A percentile compares a stretch with the other conserved stretches of the same genome.
These are phyloP conservation scores for Arabis alpina DNA, from an alignment of 345 rosid genomes.

Conservation along the genomic window DNA sequence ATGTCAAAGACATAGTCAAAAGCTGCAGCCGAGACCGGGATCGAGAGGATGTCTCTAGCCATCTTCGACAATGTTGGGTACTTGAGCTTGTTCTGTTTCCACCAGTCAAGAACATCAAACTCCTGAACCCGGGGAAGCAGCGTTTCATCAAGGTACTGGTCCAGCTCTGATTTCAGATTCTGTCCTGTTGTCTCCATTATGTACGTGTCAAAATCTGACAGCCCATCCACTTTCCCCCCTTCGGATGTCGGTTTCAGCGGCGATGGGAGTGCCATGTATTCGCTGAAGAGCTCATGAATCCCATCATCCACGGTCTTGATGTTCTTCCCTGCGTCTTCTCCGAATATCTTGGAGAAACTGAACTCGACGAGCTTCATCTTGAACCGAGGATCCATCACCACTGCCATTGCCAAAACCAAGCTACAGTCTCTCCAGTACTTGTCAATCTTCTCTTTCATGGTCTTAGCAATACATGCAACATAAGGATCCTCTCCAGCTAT, in stretches of 20 bases:
- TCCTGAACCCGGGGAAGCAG: slow-evolving; percentile 75
- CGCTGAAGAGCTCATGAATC: slow-evolving; percentile 79
- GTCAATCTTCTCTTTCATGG: slow-evolving; percentile 68
- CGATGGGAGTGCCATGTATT: slow-evolving; percentile 72
- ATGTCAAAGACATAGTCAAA: slow-evolving; percentile 66
- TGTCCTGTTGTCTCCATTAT: slow-evolving; percentile 78
- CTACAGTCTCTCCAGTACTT: slow-evolving; percentile 85
- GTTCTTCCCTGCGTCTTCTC: slow-evolving; percentile 68
- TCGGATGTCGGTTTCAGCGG: slow-evolving; percentile 69
- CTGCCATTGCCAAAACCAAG: slow-evolving; percentile 81
- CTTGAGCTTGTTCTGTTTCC: slow-evolving; percentile 86
- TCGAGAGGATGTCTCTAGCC: slow-evolving; percentile 80
- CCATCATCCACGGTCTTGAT: slow-evolving; percentile 80
- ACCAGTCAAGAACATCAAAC: slow-evolving; percentile 86
- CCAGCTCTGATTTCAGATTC: slow-evolving; percentile 79
- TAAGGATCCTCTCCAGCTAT: slow-evolving; percentile 65
- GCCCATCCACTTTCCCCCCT: slow-evolving; percentile 65
- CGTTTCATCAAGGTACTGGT: slow-evolving; percentile 85
- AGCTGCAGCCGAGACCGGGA: slow-evolving; percentile 63
- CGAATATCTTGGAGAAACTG: slow-evolving; percentile 82
- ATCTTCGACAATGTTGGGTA: slow-evolving; percentile 84
- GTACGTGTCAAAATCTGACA: slow-evolving; percentile 79
- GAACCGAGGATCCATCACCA: slow-evolving; percentile 97
- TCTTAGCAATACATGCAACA: slow-evolving; percentile 51
- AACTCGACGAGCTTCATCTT: slow-evolving; percentile 96